Base-by-base conservation (phyloP, 2,329 filamentous ascomycete species). In the Phaeosphaeriaceae sp. region DNA sequence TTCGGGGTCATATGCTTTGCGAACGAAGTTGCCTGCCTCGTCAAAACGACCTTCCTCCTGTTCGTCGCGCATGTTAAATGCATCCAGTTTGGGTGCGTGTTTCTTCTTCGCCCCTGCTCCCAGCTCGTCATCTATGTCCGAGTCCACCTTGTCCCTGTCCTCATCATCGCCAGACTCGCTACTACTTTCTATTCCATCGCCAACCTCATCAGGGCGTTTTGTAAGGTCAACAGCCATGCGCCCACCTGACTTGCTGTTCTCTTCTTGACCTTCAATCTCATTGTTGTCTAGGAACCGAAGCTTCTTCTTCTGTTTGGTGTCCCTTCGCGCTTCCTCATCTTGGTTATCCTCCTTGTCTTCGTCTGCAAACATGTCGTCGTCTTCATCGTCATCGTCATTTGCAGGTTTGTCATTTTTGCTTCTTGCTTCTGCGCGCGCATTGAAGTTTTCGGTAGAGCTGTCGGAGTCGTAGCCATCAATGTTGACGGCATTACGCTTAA, bases 381-480 rank as follows among this genome's bases (percentile, higher is more conserved):
- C n/a, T n/a, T n/a, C 83, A 41, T 89, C 85, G 23, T 68, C 65
- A 12, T 68, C 61, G 11, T 67, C 56, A 16, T 83, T 79, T n/a
- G 66, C 66, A 7, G 76, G 71, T 12, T 74, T 72, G 55, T 67
- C 72, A 42, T 61, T 78, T 54, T 60, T 79, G 44, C 75, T 77
- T 56, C 81, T 77, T 47, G 82, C 81, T 50, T 87, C 85, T 5
- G 89, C 88, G 42, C 89, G 84, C 26, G 83, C 83, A 61, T 94
- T 84, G 72, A 96, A 95, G 36, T 89, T 92, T 68, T 97, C 94
- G 58, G 95, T 93, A 43, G 93, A 96, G 48, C 83, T 86, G 74
- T 99, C 94, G 8, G 89, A 94, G 62, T 97, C 93, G 76, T 97
- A 99, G 42, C 94, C 94, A 67, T 97, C 94, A 33, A 99, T 86